These are phyloP conservation scores for Acaromyces ingoldii DNA, from an alignment of 1,284 basidiomycete species.

Conservation along the genomic window DNA sequence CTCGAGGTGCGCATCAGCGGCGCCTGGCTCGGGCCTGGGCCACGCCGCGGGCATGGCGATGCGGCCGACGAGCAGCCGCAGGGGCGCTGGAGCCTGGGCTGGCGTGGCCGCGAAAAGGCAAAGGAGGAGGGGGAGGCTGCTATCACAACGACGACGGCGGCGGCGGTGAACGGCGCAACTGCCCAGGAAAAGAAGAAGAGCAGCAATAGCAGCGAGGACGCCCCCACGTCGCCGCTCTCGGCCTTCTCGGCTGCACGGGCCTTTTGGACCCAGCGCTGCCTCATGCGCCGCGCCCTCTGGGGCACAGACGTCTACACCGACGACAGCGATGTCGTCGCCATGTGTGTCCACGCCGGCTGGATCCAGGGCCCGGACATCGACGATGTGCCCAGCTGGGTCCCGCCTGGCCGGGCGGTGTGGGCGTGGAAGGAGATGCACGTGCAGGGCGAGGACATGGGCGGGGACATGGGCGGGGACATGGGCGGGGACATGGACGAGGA, in stretches of 20 bases:
- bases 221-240: too few species aligned
- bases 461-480: too few species aligned
- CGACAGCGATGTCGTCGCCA: conserved; percentile 58
- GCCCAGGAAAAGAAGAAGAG: conserved; percentile 6
- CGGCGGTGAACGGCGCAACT: conserved; percentile 12
- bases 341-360: conserved; percentile 59
- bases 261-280: conserved; percentile 39
- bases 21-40: conserved; percentile 18
- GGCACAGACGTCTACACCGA: conserved; percentile 62
- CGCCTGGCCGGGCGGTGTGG: conserved; percentile 30
- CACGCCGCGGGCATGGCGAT: background rate
- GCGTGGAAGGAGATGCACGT: conserved; percentile 28
- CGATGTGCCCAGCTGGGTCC: conserved; percentile 34
- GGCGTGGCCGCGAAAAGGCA: conserved; percentile 44
- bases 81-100: conserved; percentile 26
- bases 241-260: conserved; percentile 18
- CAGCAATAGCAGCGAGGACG: conserved; percentile 6
- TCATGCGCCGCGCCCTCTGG: conserved; percentile 54
- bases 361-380: conserved; percentile 49
- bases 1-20: conserved; percentile 48
- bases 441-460: background rate
- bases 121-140: background rate
- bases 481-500: too few species aligned
- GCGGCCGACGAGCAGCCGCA: background rate
- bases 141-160: conserved; percentile 14